A percentile compares a stretch with the other conserved stretches of the same genome.
Evolutionary conservation across 2,329 filamentous ascomycete species (phyloP).

Genomic region (Cucurbitaria berberidis): DNA sequence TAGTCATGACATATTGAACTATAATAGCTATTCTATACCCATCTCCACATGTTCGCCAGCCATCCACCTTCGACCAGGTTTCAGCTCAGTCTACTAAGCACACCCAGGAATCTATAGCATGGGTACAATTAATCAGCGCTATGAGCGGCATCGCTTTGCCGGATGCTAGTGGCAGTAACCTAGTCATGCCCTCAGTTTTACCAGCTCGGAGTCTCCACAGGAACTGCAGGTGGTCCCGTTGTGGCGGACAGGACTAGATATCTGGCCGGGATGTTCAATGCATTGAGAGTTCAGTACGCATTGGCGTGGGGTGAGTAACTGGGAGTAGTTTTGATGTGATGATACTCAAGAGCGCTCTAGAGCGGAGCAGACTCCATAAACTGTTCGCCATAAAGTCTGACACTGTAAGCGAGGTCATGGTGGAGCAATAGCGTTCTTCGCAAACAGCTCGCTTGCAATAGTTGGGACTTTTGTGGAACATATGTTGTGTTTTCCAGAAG

Average conservation of each 20-base stretch:
- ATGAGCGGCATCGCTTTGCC: neutral
- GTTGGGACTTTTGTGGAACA: constrained; percentile 9
- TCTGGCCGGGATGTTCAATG: neutral
- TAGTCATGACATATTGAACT: neutral
- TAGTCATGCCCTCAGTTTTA: neutral
- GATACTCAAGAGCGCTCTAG: neutral
- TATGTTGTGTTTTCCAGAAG: neutral
- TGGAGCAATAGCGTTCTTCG: neutral
- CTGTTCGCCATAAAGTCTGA: neutral
- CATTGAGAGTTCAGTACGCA: neutral
- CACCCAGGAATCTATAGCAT: neutral
- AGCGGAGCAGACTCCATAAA: neutral
- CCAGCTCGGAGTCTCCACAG: neutral
- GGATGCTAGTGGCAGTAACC: neutral
- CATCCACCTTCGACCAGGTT: neutral
- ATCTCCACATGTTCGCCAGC: neutral
- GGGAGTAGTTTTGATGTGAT: neutral
- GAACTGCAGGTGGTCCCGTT: neutral
- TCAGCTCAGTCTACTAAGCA: neutral
- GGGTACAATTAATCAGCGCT: neutral
- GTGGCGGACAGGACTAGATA: neutral
- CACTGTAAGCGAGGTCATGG: neutral
- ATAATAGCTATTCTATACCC: neutral
- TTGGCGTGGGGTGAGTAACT: neutral
- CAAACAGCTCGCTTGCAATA: neutral